These are phyloP conservation scores for Alternaria angustiovoidea DNA, from an alignment of 2,329 filamentous ascomycete genomes.

Conservation along the genomic window DNA sequence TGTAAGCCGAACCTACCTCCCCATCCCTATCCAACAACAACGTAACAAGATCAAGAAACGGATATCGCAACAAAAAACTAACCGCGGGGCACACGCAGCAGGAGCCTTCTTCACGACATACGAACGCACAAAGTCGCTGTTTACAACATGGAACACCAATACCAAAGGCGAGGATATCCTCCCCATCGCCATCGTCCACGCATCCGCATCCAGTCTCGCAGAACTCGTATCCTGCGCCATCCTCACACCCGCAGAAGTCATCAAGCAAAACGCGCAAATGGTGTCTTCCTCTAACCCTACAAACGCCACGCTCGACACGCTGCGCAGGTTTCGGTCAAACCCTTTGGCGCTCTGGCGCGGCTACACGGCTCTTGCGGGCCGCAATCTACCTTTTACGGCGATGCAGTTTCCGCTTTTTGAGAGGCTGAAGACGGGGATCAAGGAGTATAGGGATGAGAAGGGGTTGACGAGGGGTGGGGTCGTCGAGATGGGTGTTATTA, in stretches of 20 bases:
- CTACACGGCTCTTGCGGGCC: conserved; percentile 80
- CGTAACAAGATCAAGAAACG: not conserved
- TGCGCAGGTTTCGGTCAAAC: conserved; percentile 64
- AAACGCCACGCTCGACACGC: conserved; percentile 64
- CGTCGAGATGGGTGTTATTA: conserved; percentile 73
- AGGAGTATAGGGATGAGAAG: conserved; percentile 52
- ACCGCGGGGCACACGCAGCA: conserved; percentile 56
- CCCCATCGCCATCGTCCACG: conserved; percentile 75
- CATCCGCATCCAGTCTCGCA: conserved; percentile 75
- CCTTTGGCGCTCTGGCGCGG: conserved; percentile 70
- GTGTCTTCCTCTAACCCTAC: conserved; percentile 55
- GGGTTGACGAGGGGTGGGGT: conserved; percentile 56
- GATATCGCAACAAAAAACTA: too few species aligned
- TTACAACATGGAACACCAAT: conserved; percentile 61
- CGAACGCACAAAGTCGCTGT: conserved; percentile 73
- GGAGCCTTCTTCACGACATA: conserved; percentile 92
- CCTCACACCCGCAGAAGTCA: conserved; percentile 85
- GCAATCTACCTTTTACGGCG: conserved; percentile 87
- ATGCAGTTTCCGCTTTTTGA: conserved; percentile 91
- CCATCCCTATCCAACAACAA: not conserved
- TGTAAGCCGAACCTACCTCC: conserved; percentile 57
- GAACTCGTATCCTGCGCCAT: conserved; percentile 88
- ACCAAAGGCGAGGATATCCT: conserved; percentile 53
- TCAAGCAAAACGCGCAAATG: conserved; percentile 96
- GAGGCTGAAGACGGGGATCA: conserved; percentile 66